phyloP scores from a whole-genome alignment of 2,329 filamentous ascomycete genomes.

The Pseudonectria buxi region DNA sequence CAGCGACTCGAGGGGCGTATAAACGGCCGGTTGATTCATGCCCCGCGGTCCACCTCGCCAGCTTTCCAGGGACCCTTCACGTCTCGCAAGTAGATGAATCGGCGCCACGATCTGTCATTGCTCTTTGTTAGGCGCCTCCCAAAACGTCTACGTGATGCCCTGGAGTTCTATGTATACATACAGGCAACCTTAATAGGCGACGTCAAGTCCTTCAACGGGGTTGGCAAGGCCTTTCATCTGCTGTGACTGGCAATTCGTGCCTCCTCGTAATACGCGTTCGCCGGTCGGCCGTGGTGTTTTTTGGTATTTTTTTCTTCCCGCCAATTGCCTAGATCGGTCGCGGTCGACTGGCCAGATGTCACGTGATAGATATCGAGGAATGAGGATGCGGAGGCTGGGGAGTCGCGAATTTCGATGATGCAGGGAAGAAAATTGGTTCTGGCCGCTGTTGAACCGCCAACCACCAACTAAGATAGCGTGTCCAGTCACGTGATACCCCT shows the following conservation, averaged over 20 bases:
- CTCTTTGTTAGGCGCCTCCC: conserved; percentile 16
- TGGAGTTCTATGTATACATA: conserved; percentile 22
- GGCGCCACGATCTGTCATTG: conserved; percentile 44
- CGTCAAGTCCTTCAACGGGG: conserved; percentile 20
- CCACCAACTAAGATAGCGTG: conserved; percentile 14
- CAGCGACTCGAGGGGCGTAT: conserved; percentile 80
- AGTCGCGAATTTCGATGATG: conserved; percentile 20
- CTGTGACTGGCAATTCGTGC: conserved; percentile 15
- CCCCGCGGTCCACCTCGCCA: conserved; percentile 49
- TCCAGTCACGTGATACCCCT: conserved; percentile 25
- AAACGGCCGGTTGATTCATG: conserved; percentile 55
- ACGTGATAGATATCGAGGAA: conserved; percentile 22
- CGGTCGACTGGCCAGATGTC: conserved; percentile 23
- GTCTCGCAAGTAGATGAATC: conserved; percentile 46
- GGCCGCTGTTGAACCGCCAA: conserved; percentile 8
- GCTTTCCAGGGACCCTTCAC: conserved; percentile 48
- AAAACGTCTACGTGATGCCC: conserved; percentile 22
- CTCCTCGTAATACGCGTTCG: conserved; percentile 17
- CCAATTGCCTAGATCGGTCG: conserved; percentile 5
- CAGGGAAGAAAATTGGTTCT: conserved; percentile 23
- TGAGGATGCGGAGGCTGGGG: conserved; percentile 12
- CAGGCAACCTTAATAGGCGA: conserved; percentile 24
- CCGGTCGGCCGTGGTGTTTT: conserved; percentile 15
- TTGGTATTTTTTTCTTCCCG: conserved; percentile 13
- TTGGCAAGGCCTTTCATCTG: conserved; percentile 24